A percentile compares a stretch with the other conserved stretches of the same genome.
Conservation (phyloP, 495 filamentous ascomycete species). For the Podospora pseudocomata region DNA sequence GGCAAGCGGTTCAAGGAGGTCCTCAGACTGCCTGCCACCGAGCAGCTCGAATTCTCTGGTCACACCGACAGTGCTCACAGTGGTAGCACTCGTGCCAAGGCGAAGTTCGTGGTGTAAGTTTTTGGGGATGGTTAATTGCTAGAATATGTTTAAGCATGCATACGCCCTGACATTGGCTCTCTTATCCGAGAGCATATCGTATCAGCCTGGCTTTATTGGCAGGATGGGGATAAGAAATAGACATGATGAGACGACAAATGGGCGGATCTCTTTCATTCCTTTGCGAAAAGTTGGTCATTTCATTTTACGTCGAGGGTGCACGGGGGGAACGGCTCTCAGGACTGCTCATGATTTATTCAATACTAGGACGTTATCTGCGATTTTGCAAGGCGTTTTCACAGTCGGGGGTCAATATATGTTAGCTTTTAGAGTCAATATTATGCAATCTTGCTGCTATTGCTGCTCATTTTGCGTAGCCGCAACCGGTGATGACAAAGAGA, state of each 20-base stretch:
- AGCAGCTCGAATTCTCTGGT: slow-evolving; percentile 88
- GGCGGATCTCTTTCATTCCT: background rate
- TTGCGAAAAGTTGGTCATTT: background rate
- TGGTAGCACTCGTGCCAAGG: slow-evolving; percentile 91
- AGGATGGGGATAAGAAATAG: background rate
- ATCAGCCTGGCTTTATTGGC: background rate
- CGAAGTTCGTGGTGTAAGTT: slow-evolving; percentile 78
- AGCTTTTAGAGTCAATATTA: slow-evolving; percentile 2
- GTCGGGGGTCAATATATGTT: slow-evolving; percentile 6
- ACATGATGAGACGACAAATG: background rate
- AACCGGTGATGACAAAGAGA: background rate
- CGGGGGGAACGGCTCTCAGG: background rate
- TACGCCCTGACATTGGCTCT: background rate
- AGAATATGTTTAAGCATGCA: background rate
- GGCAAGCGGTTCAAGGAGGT: slow-evolving; percentile 88
- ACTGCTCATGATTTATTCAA: slow-evolving; percentile 3
- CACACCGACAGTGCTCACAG: slow-evolving; percentile 91
- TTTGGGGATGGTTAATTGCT: background rate
- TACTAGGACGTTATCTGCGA: background rate
- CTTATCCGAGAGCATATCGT: background rate
- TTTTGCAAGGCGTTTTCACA: slow-evolving; percentile 9
- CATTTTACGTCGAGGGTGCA: background rate
- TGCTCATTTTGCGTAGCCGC: background rate
- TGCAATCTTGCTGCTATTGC: background rate
- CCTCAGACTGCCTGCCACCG: slow-evolving; percentile 67